These are phyloP conservation scores for Terana coerulea DNA, from an alignment of 768 basidiomycete species.

Conservation along the genomic window DNA sequence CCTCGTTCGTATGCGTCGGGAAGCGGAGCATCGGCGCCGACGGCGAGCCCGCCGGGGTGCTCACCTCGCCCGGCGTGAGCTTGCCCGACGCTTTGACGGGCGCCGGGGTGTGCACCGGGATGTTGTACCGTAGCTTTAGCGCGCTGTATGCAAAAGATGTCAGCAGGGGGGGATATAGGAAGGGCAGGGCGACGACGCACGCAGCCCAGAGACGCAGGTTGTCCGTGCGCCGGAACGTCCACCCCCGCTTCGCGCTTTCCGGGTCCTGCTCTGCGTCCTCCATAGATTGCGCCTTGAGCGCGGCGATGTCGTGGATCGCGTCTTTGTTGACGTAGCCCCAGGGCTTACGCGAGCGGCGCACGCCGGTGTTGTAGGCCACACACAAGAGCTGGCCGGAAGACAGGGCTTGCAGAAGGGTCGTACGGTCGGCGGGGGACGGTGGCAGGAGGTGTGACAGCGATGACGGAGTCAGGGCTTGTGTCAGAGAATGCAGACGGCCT, in stretches of 20 bases:
- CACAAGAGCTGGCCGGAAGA: conserved; percentile 82
- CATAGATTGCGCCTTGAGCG: conserved; percentile 47
- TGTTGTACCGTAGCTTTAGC: conserved; percentile 75
- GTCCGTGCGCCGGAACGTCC: conserved; percentile 85
- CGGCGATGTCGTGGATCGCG: conserved; percentile 75
- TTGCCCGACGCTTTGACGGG: conserved; percentile 20
- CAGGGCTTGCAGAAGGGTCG: conserved; percentile 47
- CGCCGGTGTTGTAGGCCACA: conserved; percentile 73
- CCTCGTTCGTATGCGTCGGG: conserved; percentile 34
- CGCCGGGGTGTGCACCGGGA: conserved; percentile 63
- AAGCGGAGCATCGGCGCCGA: conserved; percentile 35
- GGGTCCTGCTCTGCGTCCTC: conserved; percentile 29
- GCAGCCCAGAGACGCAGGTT: conserved; percentile 84
- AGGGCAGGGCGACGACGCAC: conserved; percentile 40
- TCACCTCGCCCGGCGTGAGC: conserved; percentile 12
- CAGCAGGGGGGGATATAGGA: neutral
- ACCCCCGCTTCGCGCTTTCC: conserved; percentile 52
- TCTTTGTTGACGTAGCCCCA: conserved; percentile 85
- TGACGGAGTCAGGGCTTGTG: conserved; percentile 57
- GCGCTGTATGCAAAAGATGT: conserved; percentile 42
- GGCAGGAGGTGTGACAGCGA: conserved; percentile 41
- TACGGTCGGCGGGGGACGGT: conserved; percentile 28
- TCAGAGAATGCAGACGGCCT: conserved; percentile 66
- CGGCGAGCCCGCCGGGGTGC: conserved; percentile 23
- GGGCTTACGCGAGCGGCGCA: conserved; percentile 75